A percentile compares a stretch with the other conserved stretches of the same genome.
Conservation (phyloP, 495 filamentous ascomycete species). For the Acidiella bohemica region DNA sequence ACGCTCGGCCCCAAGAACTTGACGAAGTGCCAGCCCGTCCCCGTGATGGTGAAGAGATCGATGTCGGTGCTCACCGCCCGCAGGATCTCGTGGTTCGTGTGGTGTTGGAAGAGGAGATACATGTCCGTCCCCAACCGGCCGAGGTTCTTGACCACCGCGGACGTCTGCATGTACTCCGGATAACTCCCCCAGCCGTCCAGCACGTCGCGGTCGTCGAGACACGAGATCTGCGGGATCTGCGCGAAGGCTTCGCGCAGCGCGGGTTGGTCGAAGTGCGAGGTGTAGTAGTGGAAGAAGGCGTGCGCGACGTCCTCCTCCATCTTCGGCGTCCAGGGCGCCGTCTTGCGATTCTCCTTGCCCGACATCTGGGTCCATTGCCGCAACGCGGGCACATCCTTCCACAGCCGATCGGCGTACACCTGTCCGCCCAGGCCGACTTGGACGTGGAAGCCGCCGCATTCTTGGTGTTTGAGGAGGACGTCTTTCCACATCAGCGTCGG, state of each 20-base stretch:
- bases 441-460: slow-evolving; percentile 88
- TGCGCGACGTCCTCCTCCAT: slow-evolving; percentile 91
- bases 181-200: slow-evolving; percentile 98
- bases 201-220: slow-evolving; percentile 94
- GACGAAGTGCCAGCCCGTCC: slow-evolving; percentile 94
- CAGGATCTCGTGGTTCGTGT: slow-evolving; percentile 87
- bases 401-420: slow-evolving; percentile 89
- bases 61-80: slow-evolving; percentile 71
- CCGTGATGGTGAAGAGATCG: slow-evolving; percentile 94
- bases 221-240: slow-evolving; percentile 86
- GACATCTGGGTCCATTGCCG: slow-evolving; percentile 87
- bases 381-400: slow-evolving; percentile 85
- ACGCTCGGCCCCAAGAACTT: slow-evolving; percentile 90
- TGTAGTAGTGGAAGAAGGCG: slow-evolving; percentile 98
- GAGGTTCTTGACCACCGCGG: slow-evolving; percentile 95
- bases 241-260: slow-evolving; percentile 89
- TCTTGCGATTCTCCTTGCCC: slow-evolving; percentile 85
- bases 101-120: slow-evolving; percentile 98
- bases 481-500: slow-evolving; percentile 98
- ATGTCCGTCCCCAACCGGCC: slow-evolving; percentile 94
- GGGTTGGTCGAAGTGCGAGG: slow-evolving; percentile 91
- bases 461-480: slow-evolving; percentile 90
- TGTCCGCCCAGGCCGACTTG: slow-evolving; percentile 88
- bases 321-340: slow-evolving; percentile 74
- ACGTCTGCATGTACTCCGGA: slow-evolving; percentile 95